Conservation (phyloP, 2,329 filamentous ascomycete species). For the Nannizziopsis barbatae region DNA sequence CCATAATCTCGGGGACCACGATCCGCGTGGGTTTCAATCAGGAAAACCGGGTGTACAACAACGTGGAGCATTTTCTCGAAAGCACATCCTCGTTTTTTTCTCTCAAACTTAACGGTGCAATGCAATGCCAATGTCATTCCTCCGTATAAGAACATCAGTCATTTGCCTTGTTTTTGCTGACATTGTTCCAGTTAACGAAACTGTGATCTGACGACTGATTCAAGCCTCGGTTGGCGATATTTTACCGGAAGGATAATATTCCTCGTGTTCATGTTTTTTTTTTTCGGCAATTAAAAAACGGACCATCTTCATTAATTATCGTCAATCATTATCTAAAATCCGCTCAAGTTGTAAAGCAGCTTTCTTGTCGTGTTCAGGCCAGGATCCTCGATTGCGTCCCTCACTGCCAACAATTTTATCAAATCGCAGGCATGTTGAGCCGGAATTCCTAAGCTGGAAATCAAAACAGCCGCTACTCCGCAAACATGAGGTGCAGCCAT, state of each 20-base stretch:
- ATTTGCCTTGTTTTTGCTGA: too few relatives aligned
- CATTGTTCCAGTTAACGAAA: too few relatives aligned
- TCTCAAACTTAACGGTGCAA: too few relatives aligned
- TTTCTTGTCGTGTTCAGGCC: constrained; percentile 21
- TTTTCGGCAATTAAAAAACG: too few relatives aligned
- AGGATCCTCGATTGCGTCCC: constrained; percentile 18
- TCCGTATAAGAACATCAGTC: too few relatives aligned
- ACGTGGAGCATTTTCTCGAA: too few relatives aligned
- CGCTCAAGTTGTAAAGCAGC: constrained; percentile 23
- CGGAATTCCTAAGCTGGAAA: constrained; percentile 40
- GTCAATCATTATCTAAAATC: not conserved
- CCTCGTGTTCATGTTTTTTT: too few relatives aligned
- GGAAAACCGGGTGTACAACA: too few relatives aligned
- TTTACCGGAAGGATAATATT: too few relatives aligned
- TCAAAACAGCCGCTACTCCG: constrained; percentile 45
- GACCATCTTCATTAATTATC: not conserved
- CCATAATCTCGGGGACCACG: not conserved
- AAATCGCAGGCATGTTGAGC: constrained; percentile 35
- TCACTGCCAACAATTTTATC: constrained; percentile 43
- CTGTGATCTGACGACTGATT: not conserved
- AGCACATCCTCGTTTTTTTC: too few relatives aligned
- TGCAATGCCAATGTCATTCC: too few relatives aligned
- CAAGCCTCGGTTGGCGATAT: not conserved
- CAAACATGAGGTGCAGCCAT: constrained; percentile 38
- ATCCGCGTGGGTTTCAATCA: not conserved